Conservation (phyloP, 352 stramenopile species). For the Aphanomyces astaci region DNA sequence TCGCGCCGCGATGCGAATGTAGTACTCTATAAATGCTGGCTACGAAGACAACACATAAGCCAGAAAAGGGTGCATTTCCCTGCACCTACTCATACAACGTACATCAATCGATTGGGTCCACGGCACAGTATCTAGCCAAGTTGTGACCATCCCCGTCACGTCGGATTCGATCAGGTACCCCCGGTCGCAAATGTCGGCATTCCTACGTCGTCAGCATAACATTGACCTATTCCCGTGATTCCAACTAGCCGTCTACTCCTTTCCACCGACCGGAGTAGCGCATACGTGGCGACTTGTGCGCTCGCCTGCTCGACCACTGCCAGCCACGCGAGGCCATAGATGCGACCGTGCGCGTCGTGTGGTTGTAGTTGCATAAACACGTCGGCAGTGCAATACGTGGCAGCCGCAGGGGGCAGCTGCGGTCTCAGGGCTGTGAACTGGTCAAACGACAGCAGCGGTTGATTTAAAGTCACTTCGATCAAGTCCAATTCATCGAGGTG, state of each 20-base stretch:
- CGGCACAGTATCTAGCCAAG: neutral
- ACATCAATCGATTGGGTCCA: constrained; percentile 4
- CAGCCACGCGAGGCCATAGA: constrained; percentile 14
- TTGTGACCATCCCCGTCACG: neutral
- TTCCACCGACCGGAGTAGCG: constrained; percentile 7
- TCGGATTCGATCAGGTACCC: neutral
- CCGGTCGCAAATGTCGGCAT: neutral
- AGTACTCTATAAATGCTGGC: constrained; percentile 3
- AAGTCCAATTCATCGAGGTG: constrained; percentile 12
- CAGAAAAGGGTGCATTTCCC: no score
- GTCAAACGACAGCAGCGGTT: neutral
- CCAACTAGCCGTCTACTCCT: neutral
- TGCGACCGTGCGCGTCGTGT: constrained; percentile 13
- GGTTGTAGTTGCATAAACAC: constrained; percentile 11
- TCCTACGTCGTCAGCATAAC: neutral
- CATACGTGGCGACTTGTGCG: neutral
- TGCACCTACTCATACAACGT: constrained; percentile 5
- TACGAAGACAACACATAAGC: neutral
- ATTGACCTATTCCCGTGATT: neutral
- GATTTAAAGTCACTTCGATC: neutral
- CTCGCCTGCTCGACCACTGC: neutral
- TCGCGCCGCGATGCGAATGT: neutral
- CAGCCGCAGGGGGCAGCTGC: neutral
- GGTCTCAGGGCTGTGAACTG: neutral
- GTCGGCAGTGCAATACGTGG: neutral